Conservation (phyloP, 331 rosid species). For the Acacia pycnantha region DNA sequence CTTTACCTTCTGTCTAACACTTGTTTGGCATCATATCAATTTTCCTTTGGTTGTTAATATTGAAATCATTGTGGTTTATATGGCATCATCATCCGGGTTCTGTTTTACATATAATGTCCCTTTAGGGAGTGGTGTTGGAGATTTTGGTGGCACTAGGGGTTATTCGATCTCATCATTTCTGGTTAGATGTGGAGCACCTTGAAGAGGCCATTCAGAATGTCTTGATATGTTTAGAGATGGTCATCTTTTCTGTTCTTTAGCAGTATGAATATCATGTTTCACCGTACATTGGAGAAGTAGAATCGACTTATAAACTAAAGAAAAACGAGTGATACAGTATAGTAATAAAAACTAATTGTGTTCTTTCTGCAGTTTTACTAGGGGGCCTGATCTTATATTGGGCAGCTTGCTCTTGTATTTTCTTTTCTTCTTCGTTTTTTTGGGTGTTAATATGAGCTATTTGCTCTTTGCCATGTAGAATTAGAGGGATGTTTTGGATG, state of each 20-base stretch:
- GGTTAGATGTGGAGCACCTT: constrained; percentile 84
- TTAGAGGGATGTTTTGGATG: constrained; percentile 9
- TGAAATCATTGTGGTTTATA: neutral
- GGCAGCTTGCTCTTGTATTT: neutral
- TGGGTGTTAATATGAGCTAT: neutral
- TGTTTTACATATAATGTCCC: neutral
- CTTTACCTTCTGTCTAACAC: neutral
- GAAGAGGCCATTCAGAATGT: constrained; percentile 91
- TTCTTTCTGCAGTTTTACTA: constrained; percentile 10
- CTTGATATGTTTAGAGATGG: constrained; percentile 86
- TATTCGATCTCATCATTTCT: constrained; percentile 59
- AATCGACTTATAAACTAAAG: constrained; percentile 56
- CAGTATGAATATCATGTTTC: constrained; percentile 81
- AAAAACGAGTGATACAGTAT: constrained; percentile 46
- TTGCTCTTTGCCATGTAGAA: neutral
- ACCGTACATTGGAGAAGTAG: constrained; percentile 82
- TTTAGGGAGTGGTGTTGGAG: constrained; percentile 72
- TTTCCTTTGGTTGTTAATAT: neutral
- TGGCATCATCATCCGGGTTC: neutral
- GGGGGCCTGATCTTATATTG: too few relatives aligned
- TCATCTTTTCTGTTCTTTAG: constrained; percentile 80
- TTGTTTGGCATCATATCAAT: neutral
- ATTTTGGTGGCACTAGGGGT: constrained; percentile 55
- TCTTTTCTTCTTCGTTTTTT: neutral
- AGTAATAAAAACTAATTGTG: constrained; percentile 20